Percentiles rank a stretch among this genome's conserved stretches.
These are phyloP conservation scores for Gamarada debralockiae DNA, from an alignment of 495 filamentous ascomycete species.

Conservation along the genomic window DNA sequence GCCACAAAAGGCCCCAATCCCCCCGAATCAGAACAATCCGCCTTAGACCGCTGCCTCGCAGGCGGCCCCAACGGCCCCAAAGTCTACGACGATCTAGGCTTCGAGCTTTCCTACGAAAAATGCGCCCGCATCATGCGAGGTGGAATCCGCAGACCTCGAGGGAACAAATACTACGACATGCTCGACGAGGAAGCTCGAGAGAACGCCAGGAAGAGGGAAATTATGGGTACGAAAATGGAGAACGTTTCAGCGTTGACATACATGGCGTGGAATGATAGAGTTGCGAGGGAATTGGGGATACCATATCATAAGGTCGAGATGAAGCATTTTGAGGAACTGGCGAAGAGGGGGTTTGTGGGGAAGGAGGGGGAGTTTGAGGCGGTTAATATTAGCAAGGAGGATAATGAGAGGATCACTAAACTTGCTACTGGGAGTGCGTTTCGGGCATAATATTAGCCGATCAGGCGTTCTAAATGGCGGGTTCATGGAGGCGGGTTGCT, in stretches of 20 bases:
- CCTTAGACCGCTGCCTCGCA: not conserved
- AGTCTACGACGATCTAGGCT: not conserved
- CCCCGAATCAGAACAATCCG: not conserved
- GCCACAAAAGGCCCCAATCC: not conserved
- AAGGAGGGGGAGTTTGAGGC: no score
- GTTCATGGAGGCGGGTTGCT: no score
- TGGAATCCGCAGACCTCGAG: not conserved
- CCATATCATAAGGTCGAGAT: not conserved
- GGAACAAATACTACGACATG: not conserved
- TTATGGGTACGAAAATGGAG: not conserved
- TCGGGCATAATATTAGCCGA: no score
- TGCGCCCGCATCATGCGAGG: not conserved
- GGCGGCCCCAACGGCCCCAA: not conserved
- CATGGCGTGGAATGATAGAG: slow-evolving; percentile 4
- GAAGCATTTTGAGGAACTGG: no score
- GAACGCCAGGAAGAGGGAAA: not conserved
- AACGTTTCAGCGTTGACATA: not conserved
- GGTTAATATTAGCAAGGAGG: no score
- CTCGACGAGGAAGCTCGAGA: not conserved
- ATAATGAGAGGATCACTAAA: no score
- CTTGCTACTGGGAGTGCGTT: no score
- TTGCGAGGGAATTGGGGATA: slow-evolving; percentile 4
- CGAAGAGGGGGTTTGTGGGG: no score
- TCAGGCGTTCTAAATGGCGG: no score
- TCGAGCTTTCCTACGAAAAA: not conserved